A percentile compares a stretch with the other conserved stretches of the same genome.
These are phyloP conservation scores for Marasmius sp. DNA, from an alignment of 1,284 basidiomycete genomes.

Conservation along the genomic window DNA sequence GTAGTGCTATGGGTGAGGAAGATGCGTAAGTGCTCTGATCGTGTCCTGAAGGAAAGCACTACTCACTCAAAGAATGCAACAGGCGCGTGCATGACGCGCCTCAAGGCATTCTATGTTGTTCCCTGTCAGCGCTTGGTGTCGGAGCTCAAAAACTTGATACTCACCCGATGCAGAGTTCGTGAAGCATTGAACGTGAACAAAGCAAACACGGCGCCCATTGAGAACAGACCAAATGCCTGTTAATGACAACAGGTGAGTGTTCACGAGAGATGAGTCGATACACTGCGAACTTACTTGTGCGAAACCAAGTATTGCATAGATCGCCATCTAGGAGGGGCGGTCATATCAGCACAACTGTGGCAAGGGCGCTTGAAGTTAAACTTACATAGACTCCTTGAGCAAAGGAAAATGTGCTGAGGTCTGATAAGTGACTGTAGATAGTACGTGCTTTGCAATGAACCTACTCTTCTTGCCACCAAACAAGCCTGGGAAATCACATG, in stretches of 20 bases:
- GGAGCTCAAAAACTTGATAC: conserved; percentile 5
- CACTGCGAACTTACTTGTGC: conserved; percentile 21
- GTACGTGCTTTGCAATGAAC: neutral
- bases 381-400: conserved; percentile 61
- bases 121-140: conserved; percentile 13
- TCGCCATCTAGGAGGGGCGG: conserved; percentile 51
- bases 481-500: conserved; percentile 45
- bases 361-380: conserved; percentile 9
- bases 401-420: neutral
- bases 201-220: conserved; percentile 54
- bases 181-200: conserved; percentile 64
- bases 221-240: conserved; percentile 48
- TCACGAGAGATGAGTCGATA: neutral
- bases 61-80: conserved; percentile 80
- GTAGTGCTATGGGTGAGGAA: neutral
- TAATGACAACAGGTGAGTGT: neutral
- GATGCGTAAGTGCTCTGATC: neutral
- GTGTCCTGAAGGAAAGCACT: too few species aligned
- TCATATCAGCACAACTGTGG: neutral
- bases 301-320: conserved; percentile 59
- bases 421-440: neutral
- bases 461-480: conserved; percentile 68
- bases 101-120: conserved; percentile 52
- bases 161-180: conserved; percentile 31
- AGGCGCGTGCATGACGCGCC: conserved; percentile 69